phyloP scores from a whole-genome alignment of 179 eudicot genomes.

The Drosera spatulata region DNA sequence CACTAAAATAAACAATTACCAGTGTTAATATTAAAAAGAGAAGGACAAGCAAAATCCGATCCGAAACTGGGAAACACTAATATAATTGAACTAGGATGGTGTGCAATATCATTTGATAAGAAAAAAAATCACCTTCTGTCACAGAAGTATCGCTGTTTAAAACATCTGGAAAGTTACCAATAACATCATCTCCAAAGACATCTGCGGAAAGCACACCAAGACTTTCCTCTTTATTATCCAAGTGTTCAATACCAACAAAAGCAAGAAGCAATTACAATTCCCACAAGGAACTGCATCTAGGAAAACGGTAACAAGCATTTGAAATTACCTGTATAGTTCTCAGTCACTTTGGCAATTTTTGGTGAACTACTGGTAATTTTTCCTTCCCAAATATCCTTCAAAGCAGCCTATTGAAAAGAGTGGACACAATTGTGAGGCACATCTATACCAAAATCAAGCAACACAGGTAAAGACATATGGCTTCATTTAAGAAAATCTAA shows the following conservation, averaged over 20 bases:
- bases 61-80: not conserved
- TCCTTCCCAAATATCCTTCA: constrained; percentile 79
- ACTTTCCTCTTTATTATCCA: constrained; percentile 24
- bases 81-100: not conserved
- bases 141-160: constrained; percentile 13
- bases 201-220: constrained; percentile 15
- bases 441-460: not conserved
- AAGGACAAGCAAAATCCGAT: not conserved
- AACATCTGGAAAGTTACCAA: constrained; percentile 16
- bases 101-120: constrained; percentile 3
- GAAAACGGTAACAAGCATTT: not conserved
- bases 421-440: constrained; percentile 6
- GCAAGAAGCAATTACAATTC: not conserved
- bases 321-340: constrained; percentile 38
- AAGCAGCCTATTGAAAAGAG: constrained; percentile 37
- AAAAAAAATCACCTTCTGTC: constrained; percentile 20
- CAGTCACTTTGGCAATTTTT: constrained; percentile 39
- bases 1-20: constrained; percentile 13
- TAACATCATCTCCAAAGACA: constrained; percentile 19
- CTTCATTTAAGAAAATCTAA: too few relatives aligned
- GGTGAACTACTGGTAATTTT: constrained; percentile 48
- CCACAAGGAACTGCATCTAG: not conserved
- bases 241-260: constrained; percentile 22
- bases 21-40: constrained; percentile 6
- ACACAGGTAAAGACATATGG: not conserved